Conservation (phyloP, 345 rosid species). For the Trapa incisa region DNA sequence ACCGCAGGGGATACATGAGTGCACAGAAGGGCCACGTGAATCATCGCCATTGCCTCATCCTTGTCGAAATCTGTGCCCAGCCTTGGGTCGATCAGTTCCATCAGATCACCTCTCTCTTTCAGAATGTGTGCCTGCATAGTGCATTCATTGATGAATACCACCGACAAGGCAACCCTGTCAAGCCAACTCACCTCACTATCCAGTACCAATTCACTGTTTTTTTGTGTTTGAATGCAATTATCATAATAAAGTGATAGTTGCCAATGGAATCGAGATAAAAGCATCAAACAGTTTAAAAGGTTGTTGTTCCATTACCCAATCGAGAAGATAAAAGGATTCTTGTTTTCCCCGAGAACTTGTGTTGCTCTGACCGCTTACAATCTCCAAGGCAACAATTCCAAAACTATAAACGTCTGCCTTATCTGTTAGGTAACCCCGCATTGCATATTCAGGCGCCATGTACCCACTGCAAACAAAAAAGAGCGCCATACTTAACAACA, state of each 20-base stretch:
- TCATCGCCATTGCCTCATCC: constrained; percentile 14
- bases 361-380: constrained; percentile 20
- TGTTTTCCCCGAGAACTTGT: constrained; percentile 3
- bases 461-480: constrained; percentile 18
- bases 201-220: too few species aligned
- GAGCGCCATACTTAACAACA: too few species aligned
- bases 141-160: too few species aligned
- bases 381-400: constrained; percentile 26
- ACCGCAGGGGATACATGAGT: constrained; percentile 15
- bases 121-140: constrained; percentile 17
- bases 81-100: constrained; percentile 21
- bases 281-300: too few species aligned
- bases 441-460: constrained; percentile 6
- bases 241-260: too few species aligned
- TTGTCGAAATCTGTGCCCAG: constrained; percentile 12
- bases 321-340: constrained; percentile 14
- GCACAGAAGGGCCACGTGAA: constrained; percentile 18
- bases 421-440: constrained; percentile 21
- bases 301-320: constrained; percentile 13
- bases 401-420: constrained; percentile 32
- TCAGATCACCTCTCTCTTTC: constrained; percentile 17
- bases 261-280: too few species aligned
- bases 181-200: too few species aligned
- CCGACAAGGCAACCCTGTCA: neutral
- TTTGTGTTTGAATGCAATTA: too few species aligned